Evolutionary conservation across 495 filamentous ascomycete genomes (phyloP).

Genomic region (Hypoxylon fuscum): DNA sequence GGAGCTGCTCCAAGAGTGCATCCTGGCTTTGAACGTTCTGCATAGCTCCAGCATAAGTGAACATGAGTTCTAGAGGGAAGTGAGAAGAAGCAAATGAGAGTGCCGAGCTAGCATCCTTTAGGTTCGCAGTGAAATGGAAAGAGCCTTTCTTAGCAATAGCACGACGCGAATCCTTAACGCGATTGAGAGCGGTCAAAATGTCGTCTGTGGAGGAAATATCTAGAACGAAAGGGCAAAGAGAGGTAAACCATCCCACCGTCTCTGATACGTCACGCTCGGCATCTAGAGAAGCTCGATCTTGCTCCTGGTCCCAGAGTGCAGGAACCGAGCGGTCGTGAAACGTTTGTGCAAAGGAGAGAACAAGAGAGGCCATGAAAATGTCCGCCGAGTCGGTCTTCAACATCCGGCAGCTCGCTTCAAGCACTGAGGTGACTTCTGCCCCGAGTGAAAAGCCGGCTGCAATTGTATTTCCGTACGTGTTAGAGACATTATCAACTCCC

Average conservation of each 20-base stretch:
- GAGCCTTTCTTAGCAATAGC: slow-evolving; percentile 55
- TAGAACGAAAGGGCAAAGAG: slow-evolving; percentile 50
- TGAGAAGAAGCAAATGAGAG: slow-evolving; percentile 54
- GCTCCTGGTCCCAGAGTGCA: slow-evolving; percentile 62
- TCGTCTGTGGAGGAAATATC: slow-evolving; percentile 49
- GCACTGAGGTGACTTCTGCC: slow-evolving; percentile 51
- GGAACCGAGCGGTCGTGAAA: slow-evolving; percentile 64
- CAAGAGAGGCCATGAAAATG: slow-evolving; percentile 58
- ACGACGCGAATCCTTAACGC: slow-evolving; percentile 52
- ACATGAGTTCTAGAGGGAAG: slow-evolving; percentile 74
- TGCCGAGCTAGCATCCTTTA: slow-evolving; percentile 37
- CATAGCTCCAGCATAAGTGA: slow-evolving; percentile 73
- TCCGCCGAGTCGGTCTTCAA: slow-evolving; percentile 58
- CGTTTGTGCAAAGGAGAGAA: slow-evolving; percentile 58
- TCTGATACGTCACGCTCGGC: slow-evolving; percentile 53
- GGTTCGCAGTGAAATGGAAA: slow-evolving; percentile 51
- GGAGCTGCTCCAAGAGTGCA: slow-evolving; percentile 66
- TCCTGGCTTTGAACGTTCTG: slow-evolving; percentile 70
- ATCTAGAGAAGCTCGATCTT: slow-evolving; percentile 51
- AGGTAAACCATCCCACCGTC: slow-evolving; percentile 61
- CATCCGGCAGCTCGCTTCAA: slow-evolving; percentile 54
- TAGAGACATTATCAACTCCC: slow-evolving; percentile 54
- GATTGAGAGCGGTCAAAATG: slow-evolving; percentile 51
- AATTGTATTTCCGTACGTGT: slow-evolving; percentile 55
- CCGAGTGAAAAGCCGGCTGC: slow-evolving; percentile 54